Percentiles rank a stretch among this genome's conserved stretches.
These are phyloP conservation scores for Debaryomycetaceae sp. DNA, from an alignment of 1,139 yeast genomes.

Conservation along the genomic window DNA sequence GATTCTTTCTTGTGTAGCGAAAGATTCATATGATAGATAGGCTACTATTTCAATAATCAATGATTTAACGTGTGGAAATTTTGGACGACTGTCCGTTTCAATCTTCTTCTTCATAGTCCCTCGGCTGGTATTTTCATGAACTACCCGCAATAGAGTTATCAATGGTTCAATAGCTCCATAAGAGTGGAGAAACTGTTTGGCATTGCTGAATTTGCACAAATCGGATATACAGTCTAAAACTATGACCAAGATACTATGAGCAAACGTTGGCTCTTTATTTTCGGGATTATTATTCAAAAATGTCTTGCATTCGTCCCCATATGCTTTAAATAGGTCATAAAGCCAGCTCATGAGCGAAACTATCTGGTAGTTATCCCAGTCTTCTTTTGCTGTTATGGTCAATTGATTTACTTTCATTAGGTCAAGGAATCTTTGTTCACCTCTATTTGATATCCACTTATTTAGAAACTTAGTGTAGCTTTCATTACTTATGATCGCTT, in stretches of 20 bases:
- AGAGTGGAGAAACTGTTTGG: slow-evolving; percentile 48
- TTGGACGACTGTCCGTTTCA: slow-evolving; percentile 2
- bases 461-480: slow-evolving; percentile 19
- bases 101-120: slow-evolving; percentile 15
- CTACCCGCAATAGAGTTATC: slow-evolving; percentile 39
- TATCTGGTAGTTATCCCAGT: slow-evolving; percentile 52
- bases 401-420: slow-evolving; percentile 33
- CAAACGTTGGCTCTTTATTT: slow-evolving; percentile 8
- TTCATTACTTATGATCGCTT: slow-evolving; percentile 20
- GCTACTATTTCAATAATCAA: slow-evolving; percentile 60
- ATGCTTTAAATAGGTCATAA: slow-evolving; percentile 32
- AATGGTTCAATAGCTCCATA: slow-evolving; percentile 48
- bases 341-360: slow-evolving; percentile 56
- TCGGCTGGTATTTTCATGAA: slow-evolving; percentile 48
- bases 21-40: slow-evolving; percentile 48
- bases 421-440: slow-evolving; percentile 1
- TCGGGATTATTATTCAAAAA: slow-evolving; percentile 10
- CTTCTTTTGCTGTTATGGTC: slow-evolving; percentile 44
- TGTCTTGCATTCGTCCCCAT: slow-evolving; percentile 9
- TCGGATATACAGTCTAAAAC: slow-evolving; percentile 51
- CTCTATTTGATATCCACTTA: not conserved
- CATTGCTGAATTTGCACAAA: slow-evolving; percentile 47
- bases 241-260: slow-evolving; percentile 23
- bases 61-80: slow-evolving; percentile 60
- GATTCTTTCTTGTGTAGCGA: slow-evolving; percentile 60